phyloP scores from a whole-genome alignment of 768 basidiomycete genomes.

The Auriculariales sp. region DNA sequence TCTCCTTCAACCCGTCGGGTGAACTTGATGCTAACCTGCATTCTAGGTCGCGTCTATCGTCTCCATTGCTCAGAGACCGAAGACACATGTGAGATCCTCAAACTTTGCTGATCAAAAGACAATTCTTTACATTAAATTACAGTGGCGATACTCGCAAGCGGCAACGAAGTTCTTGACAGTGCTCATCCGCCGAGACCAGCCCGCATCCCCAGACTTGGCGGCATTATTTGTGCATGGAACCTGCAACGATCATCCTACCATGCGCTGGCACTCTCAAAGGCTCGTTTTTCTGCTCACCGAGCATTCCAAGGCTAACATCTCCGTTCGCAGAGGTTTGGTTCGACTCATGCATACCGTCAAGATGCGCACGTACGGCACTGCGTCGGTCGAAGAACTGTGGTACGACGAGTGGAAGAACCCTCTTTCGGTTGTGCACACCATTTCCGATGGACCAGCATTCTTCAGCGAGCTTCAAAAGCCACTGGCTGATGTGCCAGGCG shows the following conservation, averaged over 20 bases:
- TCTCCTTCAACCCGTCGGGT: constrained; percentile 1
- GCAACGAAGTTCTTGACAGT: constrained; percentile 45
- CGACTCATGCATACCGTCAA: constrained; percentile 58
- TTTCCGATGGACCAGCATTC: constrained; percentile 38
- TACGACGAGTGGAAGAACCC: constrained; percentile 58
- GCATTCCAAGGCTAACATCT: constrained; percentile 1
- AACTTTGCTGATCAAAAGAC: constrained; percentile 2
- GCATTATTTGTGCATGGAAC: constrained; percentile 51
- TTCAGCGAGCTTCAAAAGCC: constrained; percentile 30
- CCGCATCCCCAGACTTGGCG: constrained; percentile 36
- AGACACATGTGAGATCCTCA: constrained; percentile 52
- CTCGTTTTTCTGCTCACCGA: constrained; percentile 13
- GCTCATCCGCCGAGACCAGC: constrained; percentile 48
- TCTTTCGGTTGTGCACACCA: constrained; percentile 27
- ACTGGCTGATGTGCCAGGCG: constrained; percentile 13
- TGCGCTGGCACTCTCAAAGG: constrained; percentile 52
- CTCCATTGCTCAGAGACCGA: constrained; percentile 40
- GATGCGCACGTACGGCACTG: constrained; percentile 51
- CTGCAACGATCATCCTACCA: constrained; percentile 56
- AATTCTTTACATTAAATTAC: constrained; percentile 8
- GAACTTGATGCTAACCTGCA: constrained; percentile 3
- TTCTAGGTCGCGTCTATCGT: constrained; percentile 44
- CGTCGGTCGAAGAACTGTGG: constrained; percentile 50
- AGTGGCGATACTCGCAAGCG: constrained; percentile 78
- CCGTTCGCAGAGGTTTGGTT: constrained; percentile 38